A percentile compares a stretch with the other conserved stretches of the same genome.
These are phyloP conservation scores for Eucalyptus curtisii DNA, from an alignment of 345 rosid genomes.

Conservation along the genomic window DNA sequence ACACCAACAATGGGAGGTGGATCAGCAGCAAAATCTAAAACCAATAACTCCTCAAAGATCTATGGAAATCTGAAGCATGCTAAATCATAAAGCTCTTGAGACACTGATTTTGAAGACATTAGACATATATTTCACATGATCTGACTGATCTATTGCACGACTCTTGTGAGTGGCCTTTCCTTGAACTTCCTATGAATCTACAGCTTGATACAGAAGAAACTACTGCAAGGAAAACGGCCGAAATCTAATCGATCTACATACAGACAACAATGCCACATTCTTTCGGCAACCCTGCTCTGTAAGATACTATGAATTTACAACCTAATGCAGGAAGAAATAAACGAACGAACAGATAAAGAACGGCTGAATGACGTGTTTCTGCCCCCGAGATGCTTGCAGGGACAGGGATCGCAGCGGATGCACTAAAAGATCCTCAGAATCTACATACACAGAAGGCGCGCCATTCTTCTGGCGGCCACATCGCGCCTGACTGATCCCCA, in stretches of 20 bases:
- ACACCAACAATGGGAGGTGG: not conserved
- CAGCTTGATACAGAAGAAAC: not conserved
- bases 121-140: not conserved
- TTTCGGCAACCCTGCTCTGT: not conserved
- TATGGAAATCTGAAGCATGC: not conserved
- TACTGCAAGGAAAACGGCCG: not conserved
- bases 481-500: not conserved
- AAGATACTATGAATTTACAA: not conserved
- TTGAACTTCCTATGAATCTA: not conserved
- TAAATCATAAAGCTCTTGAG: not conserved
- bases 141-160: not conserved
- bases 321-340: not conserved
- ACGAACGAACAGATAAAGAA: not conserved
- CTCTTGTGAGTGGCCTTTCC: not conserved
- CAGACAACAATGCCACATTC: not conserved
- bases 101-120: not conserved
- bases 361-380: not conserved
- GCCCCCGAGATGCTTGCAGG: not conserved
- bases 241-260: not conserved
- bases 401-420: not conserved
- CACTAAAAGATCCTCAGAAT: not conserved
- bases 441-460: not conserved
- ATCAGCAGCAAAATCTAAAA: not conserved
- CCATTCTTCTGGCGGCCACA: slow-evolving; percentile 12
- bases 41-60: not conserved